Evolutionary conservation across 31 red algal species (phyloP).

Genomic region (Porphyra umbilicalis): DNA sequence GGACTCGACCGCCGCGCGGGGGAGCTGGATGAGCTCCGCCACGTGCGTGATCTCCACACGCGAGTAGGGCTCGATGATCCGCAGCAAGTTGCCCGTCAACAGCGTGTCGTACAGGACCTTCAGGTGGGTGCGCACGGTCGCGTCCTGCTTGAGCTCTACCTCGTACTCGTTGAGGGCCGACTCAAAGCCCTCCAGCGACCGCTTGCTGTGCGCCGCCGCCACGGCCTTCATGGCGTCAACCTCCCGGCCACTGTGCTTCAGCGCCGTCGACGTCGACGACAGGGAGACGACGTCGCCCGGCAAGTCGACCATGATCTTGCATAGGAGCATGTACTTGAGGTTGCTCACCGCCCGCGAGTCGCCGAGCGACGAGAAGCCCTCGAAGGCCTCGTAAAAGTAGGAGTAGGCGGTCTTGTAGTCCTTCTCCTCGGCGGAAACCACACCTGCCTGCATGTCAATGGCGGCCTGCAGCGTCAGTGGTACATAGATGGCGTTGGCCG

Average conservation of each 20-base stretch:
- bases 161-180: constrained; percentile 65
- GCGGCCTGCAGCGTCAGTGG: constrained; percentile 88
- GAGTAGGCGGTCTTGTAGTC: constrained; percentile 99
- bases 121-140: constrained; percentile 85
- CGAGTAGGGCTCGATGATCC: constrained; percentile 93
- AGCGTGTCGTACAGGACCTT: constrained; percentile 82
- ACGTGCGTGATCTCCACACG: constrained; percentile 91
- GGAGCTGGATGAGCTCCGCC: constrained; percentile 73
- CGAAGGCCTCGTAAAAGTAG: constrained; percentile 99
- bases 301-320: constrained; percentile 97
- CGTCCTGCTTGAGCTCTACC: constrained; percentile 71
- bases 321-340: constrained; percentile 98
- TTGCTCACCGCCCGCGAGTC: constrained; percentile 75
- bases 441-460: constrained; percentile 96
- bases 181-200: constrained; percentile 84
- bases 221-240: constrained; percentile 94
- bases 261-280: constrained; percentile 14
- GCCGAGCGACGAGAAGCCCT: constrained; percentile 84
- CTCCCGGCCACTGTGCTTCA: constrained; percentile 78
- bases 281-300: constrained; percentile 61
- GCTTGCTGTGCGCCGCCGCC: constrained; percentile 70
- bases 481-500: constrained; percentile 98
- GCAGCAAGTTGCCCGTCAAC: constrained; percentile 86
- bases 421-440: constrained; percentile 94
- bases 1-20: constrained; percentile 70